Base-by-base conservation (phyloP, 108 stramenopile species). In the Fragilaria radians region DNA sequence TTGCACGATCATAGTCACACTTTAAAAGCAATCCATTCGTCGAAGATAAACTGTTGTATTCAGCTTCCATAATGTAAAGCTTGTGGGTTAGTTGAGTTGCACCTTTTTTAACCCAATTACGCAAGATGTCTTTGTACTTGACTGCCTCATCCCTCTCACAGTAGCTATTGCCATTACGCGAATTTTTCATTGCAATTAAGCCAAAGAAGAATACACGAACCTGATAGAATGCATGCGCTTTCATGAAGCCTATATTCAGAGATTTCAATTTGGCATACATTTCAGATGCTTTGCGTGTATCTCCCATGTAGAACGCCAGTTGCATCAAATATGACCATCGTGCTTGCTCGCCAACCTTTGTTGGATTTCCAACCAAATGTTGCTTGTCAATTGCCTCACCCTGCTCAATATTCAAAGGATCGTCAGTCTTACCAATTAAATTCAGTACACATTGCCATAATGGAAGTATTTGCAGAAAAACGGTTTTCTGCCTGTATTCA, bases 191-290 rank as follows among this genome's bases (percentile, higher is more conserved):
- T 51, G 49, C 49, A 19, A 51, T 19, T 5, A 51, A 19, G 9
- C 21, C 22, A 51, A 51, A 51, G 49, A 51, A 51, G 49, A 51
- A 51, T 5, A 51, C 49, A n/a, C 49, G 49, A 9, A 19, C 49
- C 18, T n/a, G 49, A 19, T 51, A 51, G 49, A 22, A 19, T 9
- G 21, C 49, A n/a, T 22, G 18, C 21, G 49, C 49, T 19, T 51
- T 51, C 21, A 23, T 51, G 21, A 51, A 23, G 49, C 49, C 49
- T 9, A 22, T 23, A 19, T n/a, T 22, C 22, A 22, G 49, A 5
- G 49, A 9, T 51, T 51, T 9, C 5, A 51, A 19, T 19, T 51
- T 23, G 18, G 7, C 49, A 22, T 9, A n/a, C 49, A 51, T n/a
- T 19, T 19, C 19, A n/a, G 49, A 51, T 5, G 49, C 49, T 19